A percentile compares a stretch with the other conserved stretches of the same genome.
These are phyloP conservation scores for Dentipellis fragilis DNA, from an alignment of 768 basidiomycete genomes.

Conservation along the genomic window DNA sequence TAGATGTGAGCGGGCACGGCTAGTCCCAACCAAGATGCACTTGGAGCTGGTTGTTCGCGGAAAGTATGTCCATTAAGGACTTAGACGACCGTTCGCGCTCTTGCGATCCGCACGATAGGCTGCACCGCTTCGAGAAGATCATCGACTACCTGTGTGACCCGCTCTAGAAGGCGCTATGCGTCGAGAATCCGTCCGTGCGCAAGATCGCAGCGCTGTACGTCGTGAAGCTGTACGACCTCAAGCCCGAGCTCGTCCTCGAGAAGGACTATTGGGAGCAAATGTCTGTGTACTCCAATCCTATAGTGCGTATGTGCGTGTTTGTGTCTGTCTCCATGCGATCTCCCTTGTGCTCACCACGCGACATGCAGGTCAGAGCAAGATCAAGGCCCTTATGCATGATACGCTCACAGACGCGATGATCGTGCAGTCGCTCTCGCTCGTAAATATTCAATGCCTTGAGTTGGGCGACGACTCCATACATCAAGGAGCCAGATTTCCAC, in stretches of 20 bases:
- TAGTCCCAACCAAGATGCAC: conserved; percentile 97
- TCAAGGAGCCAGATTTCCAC: too few species aligned
- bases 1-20: conserved; percentile 85
- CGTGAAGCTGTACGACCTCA: conserved; percentile 95
- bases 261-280: conserved; percentile 89
- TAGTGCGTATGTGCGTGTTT: conserved; percentile 67
- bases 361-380: too few species aligned
- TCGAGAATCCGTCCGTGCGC: conserved; percentile 96
- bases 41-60: conserved; percentile 99
- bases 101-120: conserved; percentile 97
- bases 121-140: conserved; percentile 94
- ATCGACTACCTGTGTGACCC: conserved; percentile 98
- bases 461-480: too few species aligned
- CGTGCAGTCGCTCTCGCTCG: too few species aligned
- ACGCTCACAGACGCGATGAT: too few species aligned
- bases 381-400: too few species aligned
- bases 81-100: conserved; percentile 89
- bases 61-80: conserved; percentile 98
- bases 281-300: conserved; percentile 91
- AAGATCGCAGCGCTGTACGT: conserved; percentile 97
- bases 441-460: too few species aligned
- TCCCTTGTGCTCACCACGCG: too few species aligned
- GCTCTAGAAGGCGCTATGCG: conserved; percentile 79
- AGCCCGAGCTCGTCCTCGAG: conserved; percentile 89
- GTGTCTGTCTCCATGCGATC: too few species aligned